These are phyloP conservation scores for Coniochaeta prunicola DNA, from an alignment of 2,329 filamentous ascomycete species.

Conservation along the genomic window DNA sequence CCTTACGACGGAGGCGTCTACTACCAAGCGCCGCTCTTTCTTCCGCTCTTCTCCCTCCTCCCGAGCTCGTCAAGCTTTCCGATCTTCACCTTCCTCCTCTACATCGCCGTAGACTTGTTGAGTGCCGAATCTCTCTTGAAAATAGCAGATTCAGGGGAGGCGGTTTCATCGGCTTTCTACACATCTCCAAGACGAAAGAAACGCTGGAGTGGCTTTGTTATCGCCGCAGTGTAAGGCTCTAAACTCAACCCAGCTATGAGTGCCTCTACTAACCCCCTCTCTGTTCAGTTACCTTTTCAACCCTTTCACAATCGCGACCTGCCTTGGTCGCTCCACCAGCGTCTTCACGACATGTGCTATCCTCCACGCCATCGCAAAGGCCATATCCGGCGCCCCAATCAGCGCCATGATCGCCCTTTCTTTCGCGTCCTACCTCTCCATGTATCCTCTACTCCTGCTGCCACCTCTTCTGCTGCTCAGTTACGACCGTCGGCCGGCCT, in stretches of 20 bases:
- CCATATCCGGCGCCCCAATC: slow-evolving; percentile 63
- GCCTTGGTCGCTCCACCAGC: slow-evolving; percentile 80
- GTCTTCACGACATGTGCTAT: slow-evolving; percentile 87
- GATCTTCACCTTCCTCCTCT: slow-evolving; percentile 72
- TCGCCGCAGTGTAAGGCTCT: slow-evolving; percentile 68
- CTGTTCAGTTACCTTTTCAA: slow-evolving; percentile 76
- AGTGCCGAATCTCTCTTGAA: slow-evolving; percentile 71
- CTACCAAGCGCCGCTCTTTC: slow-evolving; percentile 77
- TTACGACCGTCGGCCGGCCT: slow-evolving; percentile 55
- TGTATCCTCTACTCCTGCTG: slow-evolving; percentile 84
- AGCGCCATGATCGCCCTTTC: slow-evolving; percentile 79
- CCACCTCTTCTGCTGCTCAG: slow-evolving; percentile 75
- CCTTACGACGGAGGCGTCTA: slow-evolving; percentile 91
- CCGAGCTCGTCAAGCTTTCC: slow-evolving; percentile 62
- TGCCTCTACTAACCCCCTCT: background rate
- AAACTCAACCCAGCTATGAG: background rate
- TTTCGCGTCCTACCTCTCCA: slow-evolving; percentile 82
- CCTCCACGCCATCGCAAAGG: slow-evolving; percentile 74
- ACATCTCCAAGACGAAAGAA: slow-evolving; percentile 70
- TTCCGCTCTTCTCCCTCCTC: slow-evolving; percentile 85
- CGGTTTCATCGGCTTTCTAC: slow-evolving; percentile 66
- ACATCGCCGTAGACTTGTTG: slow-evolving; percentile 71
- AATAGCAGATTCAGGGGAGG: slow-evolving; percentile 77
- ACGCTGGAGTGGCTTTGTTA: slow-evolving; percentile 64
- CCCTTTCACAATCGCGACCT: slow-evolving; percentile 86